Conservation (phyloP, 2,329 filamentous ascomycete genomes). For the Aphanocladium album region DNA sequence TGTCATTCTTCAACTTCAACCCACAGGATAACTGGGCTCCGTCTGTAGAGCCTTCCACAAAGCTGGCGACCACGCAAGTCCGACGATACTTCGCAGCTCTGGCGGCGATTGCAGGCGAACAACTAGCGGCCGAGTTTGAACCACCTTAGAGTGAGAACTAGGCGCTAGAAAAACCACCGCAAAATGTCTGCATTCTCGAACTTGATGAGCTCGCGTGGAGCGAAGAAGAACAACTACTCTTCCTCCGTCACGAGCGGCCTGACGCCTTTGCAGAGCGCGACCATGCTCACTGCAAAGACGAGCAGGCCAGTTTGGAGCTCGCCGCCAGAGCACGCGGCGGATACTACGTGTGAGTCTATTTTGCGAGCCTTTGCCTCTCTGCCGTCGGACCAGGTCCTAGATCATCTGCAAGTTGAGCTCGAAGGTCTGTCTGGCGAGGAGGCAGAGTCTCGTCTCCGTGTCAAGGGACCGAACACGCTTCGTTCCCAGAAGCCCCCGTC, state of each 20-base stretch:
- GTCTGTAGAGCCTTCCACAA: slow-evolving; percentile 10
- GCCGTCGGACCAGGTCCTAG: slow-evolving; percentile 15
- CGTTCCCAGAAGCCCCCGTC: slow-evolving; percentile 22
- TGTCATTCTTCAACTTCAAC: neutral
- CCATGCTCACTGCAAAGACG: neutral
- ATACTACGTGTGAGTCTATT: slow-evolving; percentile 16
- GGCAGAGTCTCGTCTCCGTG: slow-evolving; percentile 18
- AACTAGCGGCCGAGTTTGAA: slow-evolving; percentile 12
- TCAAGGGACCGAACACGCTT: slow-evolving; percentile 21
- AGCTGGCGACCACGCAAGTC: slow-evolving; percentile 10
- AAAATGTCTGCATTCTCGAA: slow-evolving; percentile 1
- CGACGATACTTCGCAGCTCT: slow-evolving; percentile 13
- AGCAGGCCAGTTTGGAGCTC: neutral
- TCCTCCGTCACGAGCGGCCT: neutral
- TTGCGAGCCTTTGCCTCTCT: slow-evolving; percentile 19
- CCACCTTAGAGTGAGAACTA: slow-evolving; percentile 8
- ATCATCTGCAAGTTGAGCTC: slow-evolving; percentile 18
- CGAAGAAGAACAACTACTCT: neutral
- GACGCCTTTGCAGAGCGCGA: neutral
- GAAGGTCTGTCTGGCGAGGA: slow-evolving; percentile 20
- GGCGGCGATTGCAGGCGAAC: slow-evolving; percentile 9
- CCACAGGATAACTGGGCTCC: slow-evolving; percentile 7
- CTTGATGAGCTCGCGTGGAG: neutral
- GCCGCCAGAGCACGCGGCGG: slow-evolving; percentile 9
- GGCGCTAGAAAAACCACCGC: neutral